Evolutionary conservation across 108 stramenopile genomes (phyloP).

Genomic region (Fragilaria crotonensis): DNA sequence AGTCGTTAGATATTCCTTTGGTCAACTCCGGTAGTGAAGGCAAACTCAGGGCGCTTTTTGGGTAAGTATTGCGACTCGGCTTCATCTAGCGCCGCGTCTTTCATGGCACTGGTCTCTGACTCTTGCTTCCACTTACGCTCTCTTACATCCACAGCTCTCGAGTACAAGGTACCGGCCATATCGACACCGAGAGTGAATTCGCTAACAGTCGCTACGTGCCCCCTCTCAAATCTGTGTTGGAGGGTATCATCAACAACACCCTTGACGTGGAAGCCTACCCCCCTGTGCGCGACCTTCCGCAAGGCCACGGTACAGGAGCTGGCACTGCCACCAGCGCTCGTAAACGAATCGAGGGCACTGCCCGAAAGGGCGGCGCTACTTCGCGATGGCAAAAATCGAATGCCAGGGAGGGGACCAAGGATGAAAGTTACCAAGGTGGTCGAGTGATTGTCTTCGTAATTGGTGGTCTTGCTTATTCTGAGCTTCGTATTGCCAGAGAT

Average conservation of each 20-base stretch:
- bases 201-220: constrained; percentile 76
- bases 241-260: constrained; percentile 41
- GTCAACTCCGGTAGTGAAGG: constrained; percentile 30
- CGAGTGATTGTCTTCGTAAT: constrained; percentile 84
- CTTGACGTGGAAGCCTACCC: constrained; percentile 85
- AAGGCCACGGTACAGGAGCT: constrained; percentile 12
- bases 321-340: constrained; percentile 16
- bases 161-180: constrained; percentile 5
- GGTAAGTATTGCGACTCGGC: constrained; percentile 7
- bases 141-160: background rate
- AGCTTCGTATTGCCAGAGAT: constrained; percentile 76
- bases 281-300: constrained; percentile 81
- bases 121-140: too few relatives aligned
- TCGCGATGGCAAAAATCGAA: constrained; percentile 38
- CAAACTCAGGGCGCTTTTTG: constrained; percentile 11
- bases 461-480: constrained; percentile 83
- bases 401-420: constrained; percentile 18
- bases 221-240: constrained; percentile 59
- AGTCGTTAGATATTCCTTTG: constrained; percentile 62
- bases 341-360: constrained; percentile 10
- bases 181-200: constrained; percentile 69
- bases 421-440: constrained; percentile 38
- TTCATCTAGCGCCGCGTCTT: too few relatives aligned
- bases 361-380: constrained; percentile 16
- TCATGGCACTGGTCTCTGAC: too few relatives aligned